A percentile compares a stretch with the other conserved stretches of the same genome.
These are phyloP conservation scores for Phylloporus sp. DNA, from an alignment of 768 basidiomycete species.

Conservation along the genomic window DNA sequence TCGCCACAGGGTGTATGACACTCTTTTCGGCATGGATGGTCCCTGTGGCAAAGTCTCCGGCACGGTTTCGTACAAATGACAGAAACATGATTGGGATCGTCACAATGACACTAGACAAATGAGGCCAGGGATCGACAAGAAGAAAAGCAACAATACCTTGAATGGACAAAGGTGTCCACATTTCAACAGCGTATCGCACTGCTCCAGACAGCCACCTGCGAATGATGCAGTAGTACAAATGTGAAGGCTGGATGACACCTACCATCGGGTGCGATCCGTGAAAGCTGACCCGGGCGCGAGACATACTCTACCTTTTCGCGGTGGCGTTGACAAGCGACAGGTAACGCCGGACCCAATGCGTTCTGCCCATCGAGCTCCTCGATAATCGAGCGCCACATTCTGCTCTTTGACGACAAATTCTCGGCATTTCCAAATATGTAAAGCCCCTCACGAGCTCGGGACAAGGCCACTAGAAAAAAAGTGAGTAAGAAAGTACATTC, in stretches of 20 bases:
- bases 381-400: constrained; percentile 57
- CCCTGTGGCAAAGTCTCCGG: constrained; percentile 46
- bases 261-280: constrained; percentile 56
- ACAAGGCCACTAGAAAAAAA: constrained; percentile 53
- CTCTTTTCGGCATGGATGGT: constrained; percentile 54
- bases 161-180: constrained; percentile 68
- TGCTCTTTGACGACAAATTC: constrained; percentile 45
- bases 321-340: constrained; percentile 56
- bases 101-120: constrained; percentile 51
- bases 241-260: constrained; percentile 1
- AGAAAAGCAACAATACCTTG: constrained; percentile 37
- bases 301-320: constrained; percentile 39
- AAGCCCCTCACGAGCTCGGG: constrained; percentile 69
- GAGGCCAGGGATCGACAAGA: not conserved
- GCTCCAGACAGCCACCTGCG: constrained; percentile 58
- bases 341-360: constrained; percentile 49
- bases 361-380: constrained; percentile 50
- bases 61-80: constrained; percentile 49
- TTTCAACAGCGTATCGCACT: constrained; percentile 47
- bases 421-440: constrained; percentile 69
- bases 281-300: constrained; percentile 50
- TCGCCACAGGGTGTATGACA: constrained; percentile 53
- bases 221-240: not conserved
- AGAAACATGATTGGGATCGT: constrained; percentile 50
- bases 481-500: not conserved